These are phyloP conservation scores for Acacia melanoxylon DNA, from an alignment of 306 rosid genomes.

Conservation along the genomic window DNA sequence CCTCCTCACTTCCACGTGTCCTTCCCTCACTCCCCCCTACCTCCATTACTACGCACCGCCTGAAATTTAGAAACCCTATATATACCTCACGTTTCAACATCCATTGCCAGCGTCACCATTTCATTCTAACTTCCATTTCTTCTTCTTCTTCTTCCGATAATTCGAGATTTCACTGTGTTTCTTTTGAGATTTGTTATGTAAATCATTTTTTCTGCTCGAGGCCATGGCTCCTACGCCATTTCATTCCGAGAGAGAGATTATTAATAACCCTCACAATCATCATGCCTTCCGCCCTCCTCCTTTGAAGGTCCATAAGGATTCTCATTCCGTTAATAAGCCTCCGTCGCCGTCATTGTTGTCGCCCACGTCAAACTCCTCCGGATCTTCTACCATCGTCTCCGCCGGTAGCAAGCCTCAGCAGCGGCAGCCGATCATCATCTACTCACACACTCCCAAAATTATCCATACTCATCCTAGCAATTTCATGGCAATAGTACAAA, in stretches of 20 bases:
- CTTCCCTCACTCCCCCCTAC: neutral
- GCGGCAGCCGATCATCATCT: slow-evolving; percentile 75
- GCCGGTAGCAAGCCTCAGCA: slow-evolving; percentile 40
- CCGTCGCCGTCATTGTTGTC: neutral
- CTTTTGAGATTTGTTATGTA: neutral
- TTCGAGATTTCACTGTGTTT: neutral
- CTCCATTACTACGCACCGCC: neutral
- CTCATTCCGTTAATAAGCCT: slow-evolving; percentile 59
- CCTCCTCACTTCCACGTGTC: neutral
- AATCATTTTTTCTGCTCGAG: neutral
- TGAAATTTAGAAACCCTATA: slow-evolving; percentile 20
- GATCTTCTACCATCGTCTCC: slow-evolving; percentile 13
- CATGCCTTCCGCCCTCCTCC: slow-evolving; percentile 51
- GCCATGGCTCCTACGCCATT: slow-evolving; percentile 51
- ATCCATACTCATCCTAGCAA: slow-evolving; percentile 72
- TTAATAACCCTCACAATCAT: neutral
- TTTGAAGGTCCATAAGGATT: slow-evolving; percentile 62
- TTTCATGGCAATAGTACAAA: slow-evolving; percentile 79
- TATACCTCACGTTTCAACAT: neutral
- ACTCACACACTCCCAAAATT: slow-evolving; percentile 78
- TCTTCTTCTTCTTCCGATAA: neutral
- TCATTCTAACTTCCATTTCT: neutral
- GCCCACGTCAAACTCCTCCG: slow-evolving; percentile 34
- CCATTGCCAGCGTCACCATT: neutral
- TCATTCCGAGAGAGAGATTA: slow-evolving; percentile 38